These are phyloP conservation scores for Neoconidiobolus thromboides DNA, from an alignment of 371 early-diverging fungal genomes.

Conservation along the genomic window DNA sequence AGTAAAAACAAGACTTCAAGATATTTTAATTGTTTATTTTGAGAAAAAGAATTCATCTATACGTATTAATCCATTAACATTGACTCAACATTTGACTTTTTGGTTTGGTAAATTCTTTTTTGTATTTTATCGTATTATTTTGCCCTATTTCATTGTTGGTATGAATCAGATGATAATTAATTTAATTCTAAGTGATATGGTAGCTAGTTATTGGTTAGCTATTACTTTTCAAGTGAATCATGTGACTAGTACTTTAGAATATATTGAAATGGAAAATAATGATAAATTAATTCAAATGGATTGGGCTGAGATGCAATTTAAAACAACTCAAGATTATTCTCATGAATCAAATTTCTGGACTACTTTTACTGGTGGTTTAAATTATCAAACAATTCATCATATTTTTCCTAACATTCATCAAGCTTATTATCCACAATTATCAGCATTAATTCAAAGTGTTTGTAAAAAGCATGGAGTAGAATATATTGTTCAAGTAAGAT, in stretches of 20 bases:
- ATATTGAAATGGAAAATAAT: conserved; percentile 21
- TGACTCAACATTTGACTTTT: conserved; percentile 22
- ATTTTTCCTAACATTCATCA: conserved; percentile 33
- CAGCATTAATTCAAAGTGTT: conserved; percentile 20
- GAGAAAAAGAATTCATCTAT: conserved; percentile 22
- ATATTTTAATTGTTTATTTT: conserved; percentile 23
- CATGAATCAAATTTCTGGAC: conserved; percentile 29
- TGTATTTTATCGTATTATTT: conserved; percentile 21
- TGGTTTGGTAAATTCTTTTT: conserved; percentile 35
- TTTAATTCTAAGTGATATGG: conserved; percentile 21
- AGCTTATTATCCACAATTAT: conserved; percentile 25
- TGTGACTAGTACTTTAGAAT: conserved; percentile 28
- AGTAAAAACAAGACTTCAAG: conserved; percentile 29
- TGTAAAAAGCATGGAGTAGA: conserved; percentile 24
- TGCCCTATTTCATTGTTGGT: conserved; percentile 19
- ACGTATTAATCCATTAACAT: conserved; percentile 22
- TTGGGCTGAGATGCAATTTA: conserved; percentile 37
- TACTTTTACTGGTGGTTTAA: conserved; percentile 26
- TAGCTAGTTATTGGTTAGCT: conserved; percentile 28
- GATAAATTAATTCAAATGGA: conserved; percentile 21
- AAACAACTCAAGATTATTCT: conserved; percentile 36
- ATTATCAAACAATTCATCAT: conserved; percentile 38
- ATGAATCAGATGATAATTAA: conserved; percentile 13
- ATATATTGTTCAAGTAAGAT: conserved; percentile 9
- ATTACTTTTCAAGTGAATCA: conserved; percentile 41